These are phyloP conservation scores for Terana coerulea DNA, from an alignment of 768 basidiomycete species.

Conservation along the genomic window DNA sequence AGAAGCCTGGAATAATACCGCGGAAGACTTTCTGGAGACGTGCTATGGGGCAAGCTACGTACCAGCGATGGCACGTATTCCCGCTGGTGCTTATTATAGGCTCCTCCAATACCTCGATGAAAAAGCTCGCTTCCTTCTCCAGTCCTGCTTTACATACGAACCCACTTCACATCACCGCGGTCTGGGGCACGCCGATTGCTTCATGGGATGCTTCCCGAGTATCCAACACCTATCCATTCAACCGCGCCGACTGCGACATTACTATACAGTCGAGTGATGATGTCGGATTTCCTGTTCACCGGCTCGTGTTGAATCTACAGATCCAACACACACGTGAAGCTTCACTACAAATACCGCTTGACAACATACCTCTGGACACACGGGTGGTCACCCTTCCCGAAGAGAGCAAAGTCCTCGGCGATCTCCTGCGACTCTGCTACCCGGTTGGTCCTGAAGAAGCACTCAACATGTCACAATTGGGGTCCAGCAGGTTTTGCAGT, in stretches of 20 bases:
- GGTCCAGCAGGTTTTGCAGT: not conserved
- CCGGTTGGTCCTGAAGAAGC: not conserved
- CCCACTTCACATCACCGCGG: not conserved
- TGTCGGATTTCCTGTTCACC: slow-evolving; percentile 14
- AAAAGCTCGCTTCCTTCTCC: not conserved
- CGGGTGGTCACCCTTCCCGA: not conserved
- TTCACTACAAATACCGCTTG: not conserved
- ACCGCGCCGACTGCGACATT: slow-evolving; percentile 5
- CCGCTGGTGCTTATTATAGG: slow-evolving; percentile 14
- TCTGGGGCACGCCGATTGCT: no score
- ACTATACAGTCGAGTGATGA: slow-evolving; percentile 14
- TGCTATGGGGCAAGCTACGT: slow-evolving; percentile 3
- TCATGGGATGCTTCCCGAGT: not conserved
- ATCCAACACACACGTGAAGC: not conserved
- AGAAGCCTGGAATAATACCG: not conserved
- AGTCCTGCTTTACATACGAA: not conserved
- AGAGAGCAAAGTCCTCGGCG: not conserved
- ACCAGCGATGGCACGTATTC: slow-evolving; percentile 10
- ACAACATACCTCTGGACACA: not conserved
- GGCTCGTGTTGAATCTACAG: slow-evolving; percentile 6
- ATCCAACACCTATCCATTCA: not conserved
- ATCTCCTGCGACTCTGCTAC: not conserved
- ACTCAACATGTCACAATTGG: not conserved
- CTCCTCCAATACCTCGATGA: slow-evolving; percentile 1
- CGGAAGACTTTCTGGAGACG: not conserved